Base-by-base conservation (phyloP, 257 asterid species). In the Oldenlandia corymbosa region DNA sequence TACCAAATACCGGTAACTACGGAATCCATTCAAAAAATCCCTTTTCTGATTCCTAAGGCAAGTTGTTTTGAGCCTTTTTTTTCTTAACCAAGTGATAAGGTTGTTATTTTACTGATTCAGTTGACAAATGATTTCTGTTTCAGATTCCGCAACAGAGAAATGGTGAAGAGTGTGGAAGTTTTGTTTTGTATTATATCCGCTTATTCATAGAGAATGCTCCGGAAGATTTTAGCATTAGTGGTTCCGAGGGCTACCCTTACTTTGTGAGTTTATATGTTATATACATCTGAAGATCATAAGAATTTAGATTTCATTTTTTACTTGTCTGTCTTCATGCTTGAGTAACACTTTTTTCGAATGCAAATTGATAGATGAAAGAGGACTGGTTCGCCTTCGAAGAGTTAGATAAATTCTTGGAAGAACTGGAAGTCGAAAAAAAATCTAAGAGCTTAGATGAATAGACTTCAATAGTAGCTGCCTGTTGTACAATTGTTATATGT, bases 131-230 rank as follows among this genome's bases (percentile, higher is more conserved):
- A 20, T 51, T 11, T 0, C 5, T 76, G 17, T 57, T n/a, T 49
- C 83, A 88, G 96, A 93, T 89, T 57, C 96, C 95, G 2, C 95
- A 84, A 30, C 91, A 89, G 78, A 73, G 58, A 68, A 64, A 68
- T 53, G 62, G 46, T 9, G 80, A 62, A 7, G 89, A 76, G 55
- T 89, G 95, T 66, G 96, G 94, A 12, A 68, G 27, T 26, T 84
- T 62, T 64, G 88, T 84, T 66, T 81, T 86, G 51, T 77, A 72
- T 64, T 89, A 73, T 77, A 66, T 81, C 31, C 28, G 58, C 45
- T 77, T 60, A 41, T 86, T 84, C 69, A n/a, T 89, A 28, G 64
- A 84, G 80, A 74, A 64, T 24, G 88, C 82, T 4, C 86, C 83
- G 0, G 85, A 75, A 52, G 71, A 54, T 41, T 73, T 78, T 60